A percentile compares a stretch with the other conserved stretches of the same genome.
Evolutionary conservation across 73 alveolate genomes (phyloP).

Genomic region (Stentor coeruleus): DNA sequence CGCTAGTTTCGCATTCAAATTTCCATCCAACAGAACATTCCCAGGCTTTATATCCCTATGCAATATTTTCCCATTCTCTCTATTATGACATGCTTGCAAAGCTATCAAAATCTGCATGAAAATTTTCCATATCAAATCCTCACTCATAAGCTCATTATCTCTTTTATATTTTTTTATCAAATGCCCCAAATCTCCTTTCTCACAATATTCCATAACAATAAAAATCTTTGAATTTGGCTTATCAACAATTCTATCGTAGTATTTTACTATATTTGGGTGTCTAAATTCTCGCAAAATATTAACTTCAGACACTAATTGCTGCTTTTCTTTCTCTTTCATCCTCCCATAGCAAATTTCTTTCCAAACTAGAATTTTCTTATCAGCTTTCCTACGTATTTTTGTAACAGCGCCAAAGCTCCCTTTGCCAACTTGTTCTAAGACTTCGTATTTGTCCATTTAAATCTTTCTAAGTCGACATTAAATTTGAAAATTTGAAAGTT

Average conservation of each 20-base stretch:
- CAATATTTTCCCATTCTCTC: conserved; percentile 82
- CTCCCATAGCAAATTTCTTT: conserved; percentile 89
- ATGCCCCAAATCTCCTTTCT: conserved; percentile 87
- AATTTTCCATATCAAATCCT: conserved; percentile 94
- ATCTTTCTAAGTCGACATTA: too few relatives aligned
- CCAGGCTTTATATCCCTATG: conserved; percentile 96
- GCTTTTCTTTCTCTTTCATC: conserved; percentile 90
- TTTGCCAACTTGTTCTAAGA: conserved; percentile 69
- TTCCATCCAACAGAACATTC: conserved; percentile 80
- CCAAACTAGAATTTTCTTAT: conserved; percentile 85
- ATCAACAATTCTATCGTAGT: conserved; percentile 87
- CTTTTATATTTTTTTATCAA: conserved; percentile 78
- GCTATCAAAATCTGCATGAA: conserved; percentile 87
- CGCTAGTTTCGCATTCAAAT: conserved; percentile 84
- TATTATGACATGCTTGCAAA: conserved; percentile 83
- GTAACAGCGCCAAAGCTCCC: conserved; percentile 88
- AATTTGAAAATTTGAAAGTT: too few relatives aligned
- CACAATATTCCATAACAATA: conserved; percentile 91
- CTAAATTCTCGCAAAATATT: conserved; percentile 85
- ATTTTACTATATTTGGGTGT: conserved; percentile 91
- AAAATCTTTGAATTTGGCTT: conserved; percentile 73
- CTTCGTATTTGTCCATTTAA: conserved; percentile 86
- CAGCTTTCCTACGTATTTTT: conserved; percentile 79
- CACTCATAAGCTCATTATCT: conserved; percentile 81
- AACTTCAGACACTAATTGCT: conserved; percentile 84